Conservation (phyloP, 2,329 filamentous ascomycete genomes). For the Trichoderma endophyticum region DNA sequence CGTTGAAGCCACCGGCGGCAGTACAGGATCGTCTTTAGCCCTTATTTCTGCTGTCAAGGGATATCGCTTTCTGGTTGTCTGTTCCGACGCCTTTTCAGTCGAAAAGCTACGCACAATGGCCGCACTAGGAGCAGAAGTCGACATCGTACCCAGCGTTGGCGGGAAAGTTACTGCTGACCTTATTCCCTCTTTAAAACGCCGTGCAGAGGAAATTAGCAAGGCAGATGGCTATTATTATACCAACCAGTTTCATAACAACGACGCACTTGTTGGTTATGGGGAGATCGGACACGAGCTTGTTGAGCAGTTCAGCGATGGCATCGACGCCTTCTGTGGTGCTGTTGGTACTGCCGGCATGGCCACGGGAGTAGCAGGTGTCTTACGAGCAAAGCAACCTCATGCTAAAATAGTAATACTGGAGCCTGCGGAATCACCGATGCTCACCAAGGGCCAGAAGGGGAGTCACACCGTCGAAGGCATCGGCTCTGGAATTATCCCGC, state of each 20-base stretch:
- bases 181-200: background rate
- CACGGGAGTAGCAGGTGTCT: slow-evolving; percentile 16
- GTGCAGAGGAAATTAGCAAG: background rate
- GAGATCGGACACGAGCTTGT: slow-evolving; percentile 15
- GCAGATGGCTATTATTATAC: background rate
- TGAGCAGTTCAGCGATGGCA: slow-evolving; percentile 11
- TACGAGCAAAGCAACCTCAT: background rate
- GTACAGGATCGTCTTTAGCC: background rate
- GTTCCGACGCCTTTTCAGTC: slow-evolving; percentile 1
- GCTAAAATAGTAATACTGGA: background rate
- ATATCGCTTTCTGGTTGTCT: background rate
- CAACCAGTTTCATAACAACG: slow-evolving; percentile 19
- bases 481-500: background rate
- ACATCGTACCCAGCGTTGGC: slow-evolving; percentile 12
- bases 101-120: slow-evolving; percentile 22
- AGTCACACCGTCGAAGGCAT: background rate
- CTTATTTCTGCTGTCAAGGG: background rate
- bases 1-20: slow-evolving; percentile 4
- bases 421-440: background rate
- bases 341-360: slow-evolving; percentile 19
- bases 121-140: slow-evolving; percentile 17
- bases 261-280: slow-evolving; percentile 18
- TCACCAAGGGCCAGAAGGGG: background rate
- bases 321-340: slow-evolving; percentile 20
- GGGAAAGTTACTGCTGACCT: slow-evolving; percentile 19